Percentiles rank a stretch among this genome's conserved stretches.
These are phyloP conservation scores for Amauroascus niger DNA, from an alignment of 2,329 filamentous ascomycete species.

Conservation along the genomic window DNA sequence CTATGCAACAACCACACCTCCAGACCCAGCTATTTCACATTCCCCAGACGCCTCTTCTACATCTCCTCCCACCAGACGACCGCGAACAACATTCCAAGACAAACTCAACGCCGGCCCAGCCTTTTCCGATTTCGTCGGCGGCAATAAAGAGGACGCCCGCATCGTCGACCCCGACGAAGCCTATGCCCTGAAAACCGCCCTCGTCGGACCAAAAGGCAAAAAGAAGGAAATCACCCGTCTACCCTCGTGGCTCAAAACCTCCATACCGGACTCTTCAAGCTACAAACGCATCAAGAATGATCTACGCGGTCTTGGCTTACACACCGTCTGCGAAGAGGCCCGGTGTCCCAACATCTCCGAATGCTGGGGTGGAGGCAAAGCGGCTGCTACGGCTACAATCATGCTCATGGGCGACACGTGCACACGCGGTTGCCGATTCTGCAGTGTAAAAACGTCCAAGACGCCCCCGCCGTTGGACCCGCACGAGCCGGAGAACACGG, in stretches of 20 bases:
- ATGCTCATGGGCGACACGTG: slow-evolving; percentile 99
- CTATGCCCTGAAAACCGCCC: slow-evolving; percentile 52
- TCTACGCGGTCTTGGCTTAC: slow-evolving; percentile 74
- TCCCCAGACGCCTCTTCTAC: slow-evolving; percentile 38
- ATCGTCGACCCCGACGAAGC: slow-evolving; percentile 42
- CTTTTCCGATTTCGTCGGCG: slow-evolving; percentile 53
- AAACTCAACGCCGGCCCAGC: slow-evolving; percentile 56
- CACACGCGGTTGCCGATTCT: slow-evolving; percentile 92
- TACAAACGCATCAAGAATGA: slow-evolving; percentile 95
- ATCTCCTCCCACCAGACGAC: slow-evolving; percentile 43
- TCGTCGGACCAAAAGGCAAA: slow-evolving; percentile 51
- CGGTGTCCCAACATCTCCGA: slow-evolving; percentile 95
- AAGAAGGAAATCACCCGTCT: slow-evolving; percentile 63
- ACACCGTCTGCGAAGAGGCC: slow-evolving; percentile 96
- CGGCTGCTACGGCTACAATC: slow-evolving; percentile 88
- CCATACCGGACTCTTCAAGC: slow-evolving; percentile 75
- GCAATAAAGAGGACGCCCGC: slow-evolving; percentile 29
- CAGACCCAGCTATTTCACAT: slow-evolving; percentile 26
- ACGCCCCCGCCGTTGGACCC: slow-evolving; percentile 72
- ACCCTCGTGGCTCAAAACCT: slow-evolving; percentile 91
- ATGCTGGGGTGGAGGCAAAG: slow-evolving; percentile 92
- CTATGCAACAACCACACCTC: slow-evolving; percentile 34
- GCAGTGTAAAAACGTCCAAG: slow-evolving; percentile 83
- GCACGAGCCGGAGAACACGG: slow-evolving; percentile 93
- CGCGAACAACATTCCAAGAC: slow-evolving; percentile 50